Percentiles rank a stretch among this genome's conserved stretches.
phyloP scores from a whole-genome alignment of 164 flowering plant species.

The Sextonia rubra region DNA sequence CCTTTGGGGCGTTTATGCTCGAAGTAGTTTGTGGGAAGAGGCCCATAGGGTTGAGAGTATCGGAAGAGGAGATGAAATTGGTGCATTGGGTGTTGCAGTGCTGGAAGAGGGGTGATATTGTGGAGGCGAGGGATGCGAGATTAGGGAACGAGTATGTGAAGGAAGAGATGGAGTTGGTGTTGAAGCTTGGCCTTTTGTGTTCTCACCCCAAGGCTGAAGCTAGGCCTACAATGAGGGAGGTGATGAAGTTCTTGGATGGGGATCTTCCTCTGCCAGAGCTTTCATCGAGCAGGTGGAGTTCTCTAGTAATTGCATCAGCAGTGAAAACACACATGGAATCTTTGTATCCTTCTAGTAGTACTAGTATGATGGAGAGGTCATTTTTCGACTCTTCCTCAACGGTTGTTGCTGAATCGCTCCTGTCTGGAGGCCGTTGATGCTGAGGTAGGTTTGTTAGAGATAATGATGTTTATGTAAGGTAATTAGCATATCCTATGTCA shows the following conservation, averaged over 20 bases:
- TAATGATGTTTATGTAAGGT: too few species aligned
- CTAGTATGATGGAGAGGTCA: background rate
- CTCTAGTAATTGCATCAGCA: too few species aligned
- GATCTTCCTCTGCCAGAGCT: background rate
- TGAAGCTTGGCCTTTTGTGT: constrained; percentile 16
- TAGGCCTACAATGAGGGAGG: constrained; percentile 12
- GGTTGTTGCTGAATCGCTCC: background rate
- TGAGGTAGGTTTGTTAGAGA: background rate
- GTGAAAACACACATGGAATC: background rate
- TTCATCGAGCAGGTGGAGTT: background rate
- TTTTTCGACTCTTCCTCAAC: background rate
- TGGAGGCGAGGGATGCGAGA: constrained; percentile 3
- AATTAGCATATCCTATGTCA: too few species aligned
- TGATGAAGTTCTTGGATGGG: constrained; percentile 1
- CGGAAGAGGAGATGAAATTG: background rate
- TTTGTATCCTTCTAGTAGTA: background rate
- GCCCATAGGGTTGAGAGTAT: constrained; percentile 3
- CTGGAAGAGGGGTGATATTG: background rate
- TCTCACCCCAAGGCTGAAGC: background rate
- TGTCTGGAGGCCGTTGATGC: constrained; percentile 4
- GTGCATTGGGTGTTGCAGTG: constrained; percentile 11
- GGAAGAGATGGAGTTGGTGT: constrained; percentile 13
- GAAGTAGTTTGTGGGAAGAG: constrained; percentile 14
- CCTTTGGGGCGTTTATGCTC: constrained; percentile 14
- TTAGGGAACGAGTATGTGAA: background rate